Evolutionary conservation across 805 yeast genomes (phyloP).

Genomic region (Ogataea degrootiae): DNA sequence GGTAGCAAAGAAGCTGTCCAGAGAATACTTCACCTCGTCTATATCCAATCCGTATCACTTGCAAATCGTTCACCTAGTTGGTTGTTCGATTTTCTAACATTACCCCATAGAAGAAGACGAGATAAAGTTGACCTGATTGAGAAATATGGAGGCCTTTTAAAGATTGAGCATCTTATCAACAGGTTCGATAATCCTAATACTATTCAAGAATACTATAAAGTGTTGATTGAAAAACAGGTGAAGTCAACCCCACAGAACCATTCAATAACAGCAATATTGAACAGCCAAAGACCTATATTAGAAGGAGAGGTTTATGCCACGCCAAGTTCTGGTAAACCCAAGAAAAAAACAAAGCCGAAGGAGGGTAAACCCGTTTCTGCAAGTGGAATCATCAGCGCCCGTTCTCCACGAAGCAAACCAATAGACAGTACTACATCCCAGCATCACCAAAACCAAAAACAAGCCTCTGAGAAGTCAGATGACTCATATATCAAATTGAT

Average conservation of each 20-base stretch:
- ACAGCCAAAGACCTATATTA: background rate
- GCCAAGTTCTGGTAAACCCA: background rate
- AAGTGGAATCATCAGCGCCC: too few relatives aligned
- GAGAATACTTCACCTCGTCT: conserved; percentile 7
- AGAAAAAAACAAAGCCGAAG: background rate
- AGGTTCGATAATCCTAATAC: background rate
- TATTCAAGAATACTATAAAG: conserved; percentile 2
- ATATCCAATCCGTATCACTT: conserved; percentile 2
- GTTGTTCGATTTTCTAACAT: conserved; percentile 9
- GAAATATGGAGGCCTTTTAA: conserved; percentile 4
- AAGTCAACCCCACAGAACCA: background rate
- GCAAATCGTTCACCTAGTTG: conserved; percentile 11
- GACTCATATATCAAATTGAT: too few relatives aligned
- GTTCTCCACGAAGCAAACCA: too few relatives aligned
- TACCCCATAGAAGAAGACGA: conserved; percentile 1
- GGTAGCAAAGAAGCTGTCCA: conserved; percentile 6
- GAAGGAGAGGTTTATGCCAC: background rate
- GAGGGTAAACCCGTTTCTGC: too few relatives aligned
- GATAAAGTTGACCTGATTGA: conserved; percentile 6
- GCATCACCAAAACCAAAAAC: too few relatives aligned
- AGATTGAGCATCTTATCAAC: conserved; percentile 4
- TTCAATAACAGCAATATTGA: background rate
- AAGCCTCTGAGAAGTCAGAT: too few relatives aligned
- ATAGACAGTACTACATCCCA: too few relatives aligned
- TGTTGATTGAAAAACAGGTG: background rate